Base-by-base conservation (phyloP, 495 filamentous ascomycete genomes). In the Tuber calosporum region DNA sequence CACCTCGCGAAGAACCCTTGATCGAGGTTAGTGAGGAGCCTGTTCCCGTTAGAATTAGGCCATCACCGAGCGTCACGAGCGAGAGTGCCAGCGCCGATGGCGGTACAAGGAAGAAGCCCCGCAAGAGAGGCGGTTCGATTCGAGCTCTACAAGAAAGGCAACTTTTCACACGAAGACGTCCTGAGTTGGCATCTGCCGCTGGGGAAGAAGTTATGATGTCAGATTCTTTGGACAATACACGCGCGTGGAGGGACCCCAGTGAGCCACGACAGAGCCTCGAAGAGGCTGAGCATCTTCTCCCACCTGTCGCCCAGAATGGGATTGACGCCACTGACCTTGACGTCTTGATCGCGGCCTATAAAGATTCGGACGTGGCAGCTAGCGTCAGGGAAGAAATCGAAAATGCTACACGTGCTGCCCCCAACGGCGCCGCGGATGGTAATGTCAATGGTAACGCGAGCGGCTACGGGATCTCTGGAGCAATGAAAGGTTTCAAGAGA, bases 311-410 rank as follows among this genome's bases (percentile, higher is more conserved):
- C 0, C 83, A 86, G 22, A 85, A 85, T 39, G 86, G 84, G 72
- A 85, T 74, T 78, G 88, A 84, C 39, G 62, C 70, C 17, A 94
- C 91, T 2, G 93, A 96, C 71, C 88, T 99, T 34, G 95, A 99
- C 79, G 80, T 88, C 34, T 86, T 99, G 36, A 88, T 98, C 37
- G 83, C 86, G 7, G 88, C 89, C 40, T 99, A 93, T 79, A 84
- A 85, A 7, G 83, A 85, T 7, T 98, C 94, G 8, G 90, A 94
- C 74, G 91, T 99, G 53, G 92, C 92, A 26, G 85, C 82, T 6
- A 86, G 86, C 20, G 90, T 96, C 19, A 90, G 89, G 66, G 92
- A 96, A 13, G 93, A 97, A 74, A 96, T 98, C 69, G 83, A 87
- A 37, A 81, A 88, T 42, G 88, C 91, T 20, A 85, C 92, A 34